phyloP scores from a whole-genome alignment of 805 yeast species.

The Teunomyces aglyptinius region DNA sequence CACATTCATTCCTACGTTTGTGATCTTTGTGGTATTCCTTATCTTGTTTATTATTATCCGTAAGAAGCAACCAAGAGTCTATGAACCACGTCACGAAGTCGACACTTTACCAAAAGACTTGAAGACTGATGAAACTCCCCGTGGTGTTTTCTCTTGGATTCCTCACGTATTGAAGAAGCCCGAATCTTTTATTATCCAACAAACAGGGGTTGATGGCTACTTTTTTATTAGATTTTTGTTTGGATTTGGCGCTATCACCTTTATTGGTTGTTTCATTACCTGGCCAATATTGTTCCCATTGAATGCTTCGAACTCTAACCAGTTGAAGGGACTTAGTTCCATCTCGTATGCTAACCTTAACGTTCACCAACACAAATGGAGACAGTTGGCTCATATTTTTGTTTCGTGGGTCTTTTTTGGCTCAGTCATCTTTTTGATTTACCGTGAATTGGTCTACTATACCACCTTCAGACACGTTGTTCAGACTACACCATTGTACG shows the following conservation, averaged over 20 bases:
- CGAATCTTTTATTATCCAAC: constrained; percentile 62
- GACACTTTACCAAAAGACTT: constrained; percentile 46
- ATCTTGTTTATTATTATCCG: constrained; percentile 40
- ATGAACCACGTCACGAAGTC: constrained; percentile 50
- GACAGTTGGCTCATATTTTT: constrained; percentile 73
- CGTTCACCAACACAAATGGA: constrained; percentile 44
- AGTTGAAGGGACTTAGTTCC: constrained; percentile 57
- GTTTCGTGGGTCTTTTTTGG: constrained; percentile 75
- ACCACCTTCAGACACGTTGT: constrained; percentile 68
- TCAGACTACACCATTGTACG: constrained; percentile 71
- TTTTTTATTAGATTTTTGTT: constrained; percentile 66
- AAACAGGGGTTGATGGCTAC: constrained; percentile 74
- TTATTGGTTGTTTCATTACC: constrained; percentile 51
- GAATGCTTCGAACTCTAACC: constrained; percentile 66
- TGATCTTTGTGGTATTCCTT: constrained; percentile 42
- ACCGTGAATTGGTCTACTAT: constrained; percentile 72
- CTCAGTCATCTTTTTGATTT: constrained; percentile 59
- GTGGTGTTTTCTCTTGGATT: constrained; percentile 56
- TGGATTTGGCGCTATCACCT: constrained; percentile 50
- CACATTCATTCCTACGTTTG: constrained; percentile 43
- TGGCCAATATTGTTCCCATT: constrained; percentile 75
- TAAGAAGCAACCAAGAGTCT: constrained; percentile 46
- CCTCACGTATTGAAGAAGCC: constrained; percentile 50
- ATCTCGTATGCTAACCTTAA: constrained; percentile 62
- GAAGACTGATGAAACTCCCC: constrained; percentile 42